Evolutionary conservation across 306 rosid species (phyloP).

Genomic region (Dryas drummondii): DNA sequence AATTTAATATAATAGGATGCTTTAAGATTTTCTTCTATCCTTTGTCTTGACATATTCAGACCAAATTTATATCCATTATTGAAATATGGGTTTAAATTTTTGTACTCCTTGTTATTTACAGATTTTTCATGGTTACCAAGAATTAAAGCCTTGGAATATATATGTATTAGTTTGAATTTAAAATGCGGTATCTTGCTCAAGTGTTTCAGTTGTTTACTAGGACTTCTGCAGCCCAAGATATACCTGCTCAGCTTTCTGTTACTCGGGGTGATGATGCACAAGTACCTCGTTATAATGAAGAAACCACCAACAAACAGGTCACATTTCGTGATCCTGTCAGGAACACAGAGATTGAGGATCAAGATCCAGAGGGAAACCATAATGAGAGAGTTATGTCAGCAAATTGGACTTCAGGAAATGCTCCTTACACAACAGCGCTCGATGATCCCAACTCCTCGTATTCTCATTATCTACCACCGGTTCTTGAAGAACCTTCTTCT

Average conservation of each 20-base stretch:
- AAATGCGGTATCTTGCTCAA: slow-evolving; percentile 29
- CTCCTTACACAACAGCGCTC: slow-evolving; percentile 57
- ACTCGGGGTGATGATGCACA: slow-evolving; percentile 38
- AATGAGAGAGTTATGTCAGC: slow-evolving; percentile 60
- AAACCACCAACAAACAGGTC: slow-evolving; percentile 75
- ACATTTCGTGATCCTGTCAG: slow-evolving; percentile 77
- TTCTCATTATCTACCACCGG: slow-evolving; percentile 73
- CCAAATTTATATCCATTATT: neutral
- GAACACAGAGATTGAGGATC: slow-evolving; percentile 69
- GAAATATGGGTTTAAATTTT: slow-evolving; percentile 10
- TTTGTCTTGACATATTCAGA: slow-evolving; percentile 7
- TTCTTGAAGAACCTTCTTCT: slow-evolving; percentile 93
- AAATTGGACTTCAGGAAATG: slow-evolving; percentile 63
- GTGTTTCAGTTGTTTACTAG: slow-evolving; percentile 42
- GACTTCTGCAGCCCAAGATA: slow-evolving; percentile 40
- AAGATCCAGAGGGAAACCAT: slow-evolving; percentile 59
- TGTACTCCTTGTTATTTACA: neutral
- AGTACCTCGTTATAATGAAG: slow-evolving; percentile 54
- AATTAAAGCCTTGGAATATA: slow-evolving; percentile 12
- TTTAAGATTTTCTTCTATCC: slow-evolving; percentile 23
- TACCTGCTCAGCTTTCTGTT: slow-evolving; percentile 39
- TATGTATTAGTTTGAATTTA: neutral
- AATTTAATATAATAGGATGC: neutral
- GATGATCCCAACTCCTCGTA: slow-evolving; percentile 78
- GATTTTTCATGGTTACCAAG: slow-evolving; percentile 12